Percentiles rank a stretch among this genome's conserved stretches.
Conservation (phyloP, 805 yeast species). For the Saccharomyces cerevisiae region DNA sequence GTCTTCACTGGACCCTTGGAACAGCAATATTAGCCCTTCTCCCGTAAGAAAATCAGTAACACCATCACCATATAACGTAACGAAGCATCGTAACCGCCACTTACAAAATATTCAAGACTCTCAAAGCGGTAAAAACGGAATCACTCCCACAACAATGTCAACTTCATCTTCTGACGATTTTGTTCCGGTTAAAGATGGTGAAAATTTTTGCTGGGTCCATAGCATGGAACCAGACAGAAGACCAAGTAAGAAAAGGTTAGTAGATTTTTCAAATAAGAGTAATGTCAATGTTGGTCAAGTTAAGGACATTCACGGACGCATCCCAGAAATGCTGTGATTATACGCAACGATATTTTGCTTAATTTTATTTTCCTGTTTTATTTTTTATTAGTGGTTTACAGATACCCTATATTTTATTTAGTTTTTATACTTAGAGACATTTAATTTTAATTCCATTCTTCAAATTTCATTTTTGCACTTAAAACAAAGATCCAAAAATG, state of each 20-base stretch:
- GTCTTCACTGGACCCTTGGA: conserved; percentile 18
- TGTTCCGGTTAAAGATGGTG: conserved; percentile 29
- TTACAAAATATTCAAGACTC: conserved; percentile 1
- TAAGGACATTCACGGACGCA: conserved; percentile 27
- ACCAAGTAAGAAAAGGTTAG: conserved; percentile 33
- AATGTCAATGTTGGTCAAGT: conserved; percentile 29
- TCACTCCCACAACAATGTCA: conserved; percentile 9
- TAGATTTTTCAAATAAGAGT: conserved; percentile 29
- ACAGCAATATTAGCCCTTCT: conserved; percentile 1
- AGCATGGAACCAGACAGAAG: conserved; percentile 20
- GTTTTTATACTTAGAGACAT: not conserved
- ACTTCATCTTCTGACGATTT: conserved; percentile 27
- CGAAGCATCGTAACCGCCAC: conserved; percentile 1
- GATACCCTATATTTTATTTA: not conserved
- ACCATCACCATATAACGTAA: not conserved
- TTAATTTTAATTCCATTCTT: not conserved
- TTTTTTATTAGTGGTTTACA: not conserved
- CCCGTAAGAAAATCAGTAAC: not conserved
- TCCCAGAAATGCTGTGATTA: conserved; percentile 24
- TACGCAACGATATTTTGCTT: conserved; percentile 7
- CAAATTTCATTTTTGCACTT: not conserved
- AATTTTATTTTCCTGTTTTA: conserved; percentile 1
- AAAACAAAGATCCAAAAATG: not conserved
- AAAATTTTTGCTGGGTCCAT: conserved; percentile 26
- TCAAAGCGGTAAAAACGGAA: conserved; percentile 3